phyloP scores from a whole-genome alignment of 108 stramenopile genomes.

The Skeletonema costatum region DNA sequence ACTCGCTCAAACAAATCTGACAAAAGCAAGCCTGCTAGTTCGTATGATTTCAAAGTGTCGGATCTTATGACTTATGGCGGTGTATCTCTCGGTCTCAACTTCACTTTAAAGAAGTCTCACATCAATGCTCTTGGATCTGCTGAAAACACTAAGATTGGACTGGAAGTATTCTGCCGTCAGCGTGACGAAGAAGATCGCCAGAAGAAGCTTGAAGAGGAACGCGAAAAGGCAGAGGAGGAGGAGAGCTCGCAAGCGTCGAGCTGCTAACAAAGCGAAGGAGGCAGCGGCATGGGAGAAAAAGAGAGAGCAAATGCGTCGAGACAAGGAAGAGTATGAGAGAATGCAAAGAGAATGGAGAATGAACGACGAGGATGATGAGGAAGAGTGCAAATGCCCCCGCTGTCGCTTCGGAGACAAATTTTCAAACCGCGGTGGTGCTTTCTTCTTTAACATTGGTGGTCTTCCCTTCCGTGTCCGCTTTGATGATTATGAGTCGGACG shows the following conservation, averaged over 20 bases:
- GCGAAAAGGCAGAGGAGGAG: conserved; percentile 18
- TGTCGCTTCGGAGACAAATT: conserved; percentile 9
- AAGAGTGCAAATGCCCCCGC: conserved; percentile 3
- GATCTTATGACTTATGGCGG: conserved; percentile 23
- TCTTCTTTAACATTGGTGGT: conserved; percentile 30
- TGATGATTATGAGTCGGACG: conserved; percentile 6
- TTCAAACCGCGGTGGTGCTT: conserved; percentile 6
- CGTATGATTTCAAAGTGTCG: conserved; percentile 7
- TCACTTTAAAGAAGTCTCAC: conserved; percentile 10
- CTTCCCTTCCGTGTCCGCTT: conserved; percentile 23
- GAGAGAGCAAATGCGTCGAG: conserved; percentile 17
- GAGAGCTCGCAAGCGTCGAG: conserved; percentile 32
- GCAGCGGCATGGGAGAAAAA: conserved; percentile 27
- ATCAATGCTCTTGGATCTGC: conserved; percentile 18
- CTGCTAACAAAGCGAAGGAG: conserved; percentile 21
- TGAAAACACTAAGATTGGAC: conserved; percentile 14
- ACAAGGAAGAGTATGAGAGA: conserved; percentile 32
- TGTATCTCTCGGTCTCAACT: conserved; percentile 15
- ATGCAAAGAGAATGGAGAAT: conserved; percentile 14
- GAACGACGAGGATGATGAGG: conserved; percentile 1
- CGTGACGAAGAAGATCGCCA: conserved; percentile 32
- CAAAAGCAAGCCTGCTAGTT: background rate
- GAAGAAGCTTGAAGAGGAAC: conserved; percentile 15
- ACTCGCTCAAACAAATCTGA: conserved; percentile 5
- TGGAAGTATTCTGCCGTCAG: conserved; percentile 5